Conservation (phyloP, 225 moss, liverwort and hornwort genomes). For the Bryum argenteum region DNA sequence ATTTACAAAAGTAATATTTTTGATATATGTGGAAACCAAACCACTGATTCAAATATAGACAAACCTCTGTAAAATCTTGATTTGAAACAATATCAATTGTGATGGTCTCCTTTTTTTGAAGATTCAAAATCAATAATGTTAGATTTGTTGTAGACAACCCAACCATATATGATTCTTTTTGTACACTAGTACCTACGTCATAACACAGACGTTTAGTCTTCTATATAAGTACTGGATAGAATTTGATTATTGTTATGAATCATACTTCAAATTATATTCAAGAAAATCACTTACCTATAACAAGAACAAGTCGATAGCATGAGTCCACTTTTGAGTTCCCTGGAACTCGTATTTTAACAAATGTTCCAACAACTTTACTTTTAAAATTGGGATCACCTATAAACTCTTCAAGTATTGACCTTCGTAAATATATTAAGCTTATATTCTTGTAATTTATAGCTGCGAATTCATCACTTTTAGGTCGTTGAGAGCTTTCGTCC, state of each 20-base stretch:
- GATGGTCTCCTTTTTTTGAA: slow-evolving; percentile 77
- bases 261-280: neutral
- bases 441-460: slow-evolving; percentile 90
- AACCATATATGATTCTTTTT: slow-evolving; percentile 75
- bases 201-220: too few species aligned
- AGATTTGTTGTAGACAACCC: slow-evolving; percentile 67
- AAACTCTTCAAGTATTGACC: slow-evolving; percentile 86
- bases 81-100: slow-evolving; percentile 94
- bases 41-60: neutral
- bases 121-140: slow-evolving; percentile 79
- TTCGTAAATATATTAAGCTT: slow-evolving; percentile 79
- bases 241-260: too few species aligned
- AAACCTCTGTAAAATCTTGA: slow-evolving; percentile 82
- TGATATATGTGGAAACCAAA: rapidly evolving
- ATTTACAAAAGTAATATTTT: neutral
- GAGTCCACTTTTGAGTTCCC: slow-evolving; percentile 89
- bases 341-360: slow-evolving; percentile 85
- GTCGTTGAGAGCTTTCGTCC: slow-evolving; percentile 66
- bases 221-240: too few species aligned
- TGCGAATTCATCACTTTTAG: slow-evolving; percentile 70
- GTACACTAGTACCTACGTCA: slow-evolving; percentile 56
- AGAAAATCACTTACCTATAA: slow-evolving; percentile 50
- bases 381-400: slow-evolving; percentile 73
- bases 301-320: slow-evolving; percentile 92
- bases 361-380: slow-evolving; percentile 74